These are phyloP conservation scores for Trichoderma orchidacearum DNA, from an alignment of 495 filamentous ascomycete species.

Conservation along the genomic window DNA sequence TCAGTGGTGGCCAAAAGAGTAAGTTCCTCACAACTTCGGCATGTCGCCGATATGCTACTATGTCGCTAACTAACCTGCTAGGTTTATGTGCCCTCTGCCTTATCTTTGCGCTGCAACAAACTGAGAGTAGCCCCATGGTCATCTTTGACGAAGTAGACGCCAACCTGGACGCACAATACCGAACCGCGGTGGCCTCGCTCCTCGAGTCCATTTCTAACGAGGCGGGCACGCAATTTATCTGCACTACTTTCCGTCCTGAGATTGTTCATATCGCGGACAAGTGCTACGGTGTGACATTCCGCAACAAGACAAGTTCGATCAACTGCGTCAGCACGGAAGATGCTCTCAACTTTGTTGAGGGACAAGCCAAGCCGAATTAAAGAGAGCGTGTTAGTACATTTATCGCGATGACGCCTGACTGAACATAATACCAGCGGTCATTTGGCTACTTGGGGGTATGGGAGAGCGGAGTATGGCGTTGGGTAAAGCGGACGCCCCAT, in stretches of 20 bases:
- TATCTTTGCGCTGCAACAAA: slow-evolving; percentile 97
- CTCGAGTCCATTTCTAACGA: slow-evolving; percentile 58
- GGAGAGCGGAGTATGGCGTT: background rate
- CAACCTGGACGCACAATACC: slow-evolving; percentile 94
- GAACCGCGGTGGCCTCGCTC: slow-evolving; percentile 84
- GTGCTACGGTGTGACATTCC: slow-evolving; percentile 92
- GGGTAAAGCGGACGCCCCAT: background rate
- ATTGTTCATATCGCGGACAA: slow-evolving; percentile 93
- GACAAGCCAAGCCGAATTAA: slow-evolving; percentile 19
- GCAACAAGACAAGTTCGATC: slow-evolving; percentile 83
- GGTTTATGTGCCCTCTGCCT: slow-evolving; percentile 89
- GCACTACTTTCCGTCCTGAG: slow-evolving; percentile 94
- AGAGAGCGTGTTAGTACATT: background rate
- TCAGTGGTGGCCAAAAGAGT: slow-evolving; percentile 97
- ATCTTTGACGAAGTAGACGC: slow-evolving; percentile 99
- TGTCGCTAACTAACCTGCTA: slow-evolving; percentile 18
- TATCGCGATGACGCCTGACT: background rate
- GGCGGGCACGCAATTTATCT: slow-evolving; percentile 56
- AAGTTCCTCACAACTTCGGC: slow-evolving; percentile 14
- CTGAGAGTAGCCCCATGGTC: slow-evolving; percentile 95
- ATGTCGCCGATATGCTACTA: background rate
- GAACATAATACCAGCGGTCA: background rate
- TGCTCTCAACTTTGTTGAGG: slow-evolving; percentile 88
- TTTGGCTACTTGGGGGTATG: background rate
- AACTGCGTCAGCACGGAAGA: slow-evolving; percentile 79